Evolutionary conservation across 2,329 filamentous ascomycete species (phyloP), one percentile per base, ranked within the genome.

Genomic region (Ceratocystiopsis minuta): DNA sequence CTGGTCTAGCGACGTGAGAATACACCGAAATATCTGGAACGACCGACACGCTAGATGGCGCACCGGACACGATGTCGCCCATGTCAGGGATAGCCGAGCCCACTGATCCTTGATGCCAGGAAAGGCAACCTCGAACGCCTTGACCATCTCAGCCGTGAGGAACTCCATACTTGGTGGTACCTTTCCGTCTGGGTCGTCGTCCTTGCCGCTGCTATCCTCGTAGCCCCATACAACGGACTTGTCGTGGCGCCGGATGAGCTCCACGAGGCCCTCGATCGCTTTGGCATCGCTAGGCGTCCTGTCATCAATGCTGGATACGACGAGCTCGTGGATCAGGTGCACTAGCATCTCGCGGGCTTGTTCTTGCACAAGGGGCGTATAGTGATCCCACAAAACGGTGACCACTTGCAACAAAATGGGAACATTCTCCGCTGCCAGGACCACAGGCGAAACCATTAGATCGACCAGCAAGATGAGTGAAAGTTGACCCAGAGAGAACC

Each of bases 321-420:
- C 85, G 7, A 96, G 68, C 57, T 96, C 90, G 52, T 98, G 90
- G 38, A 98, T 92, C 16, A 98, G 70, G 62, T 98, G 90, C 2
- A 98, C 87, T 15, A 98, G 72, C 87, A 98, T 94, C 59, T 98
- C 90, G 39, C 87, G 77, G 28, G 92, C 87, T 58, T 98, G 88
- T 50, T 96, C 90, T 57, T 96, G 88, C 2, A 98, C 90, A 12
- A 95, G 72, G 3, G 84, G 77, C 1, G 84, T 94, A 53, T 98
- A 95, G 54, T 96, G 88, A 56, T 98, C 92, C 90, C 90, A 98
- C 2, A 96, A 70, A 4, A 96, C 85, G 13, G 88, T 78, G 6
- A 95, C 79, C 10, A 94, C 83, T 57, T 98, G 90, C 14, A 98
- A 65, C 16, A 98, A 65, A 20, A 93, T 71, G 1, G 88, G 85